Evolutionary conservation across 2,329 filamentous ascomycete species (phyloP), one percentile per base, ranked within the genome.

Genomic region (Rutstroemia sp.): DNA sequence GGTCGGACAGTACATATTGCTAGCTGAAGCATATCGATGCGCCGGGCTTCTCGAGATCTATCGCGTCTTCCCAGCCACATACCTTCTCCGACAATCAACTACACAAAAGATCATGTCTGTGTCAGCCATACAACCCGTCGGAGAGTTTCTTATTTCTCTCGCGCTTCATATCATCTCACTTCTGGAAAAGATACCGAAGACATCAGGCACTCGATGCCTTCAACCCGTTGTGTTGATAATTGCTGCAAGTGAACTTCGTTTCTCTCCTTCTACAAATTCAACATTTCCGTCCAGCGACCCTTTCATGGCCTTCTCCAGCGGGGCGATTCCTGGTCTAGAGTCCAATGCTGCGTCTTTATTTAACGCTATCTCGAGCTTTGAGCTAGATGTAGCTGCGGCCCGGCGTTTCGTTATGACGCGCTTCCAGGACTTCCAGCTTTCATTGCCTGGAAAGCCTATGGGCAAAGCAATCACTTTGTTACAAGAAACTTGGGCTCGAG

Each of bases 11-110:
- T 68, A 68, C 25, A 60, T 67, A n/a, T 44, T 63, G 3, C 61
- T 67, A 2, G 65, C 65, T n/a, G 65, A 68, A 59, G 58, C 60
- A 12, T 68, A 64, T 51, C 60, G 64, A 21, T 64, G 62, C 21
- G 62, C 64, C 8, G 65, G 63, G 2, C 57, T 66, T 1, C 54
- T 68, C 2, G 59, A 66, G 49, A 60, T 68, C 12, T 67, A 68
- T 46, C 58, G 65, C 1, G 50, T 68, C 2, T 66, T 68, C 16
- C 65, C 65, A 12, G 55, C 60, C 0, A 59, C 65, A 21, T 61
- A 65, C 1, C 53, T 54, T 4, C 56, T 60, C 10, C 57, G 65
- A 3, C 53, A 44, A 17, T 39, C 53, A 12, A 19, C 42, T 38
- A 17, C 25, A 16, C 17, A 55, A 25, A 46, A 49, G 21, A 54